Conservation (phyloP, 345 rosid genomes). For the Acer negundo region DNA sequence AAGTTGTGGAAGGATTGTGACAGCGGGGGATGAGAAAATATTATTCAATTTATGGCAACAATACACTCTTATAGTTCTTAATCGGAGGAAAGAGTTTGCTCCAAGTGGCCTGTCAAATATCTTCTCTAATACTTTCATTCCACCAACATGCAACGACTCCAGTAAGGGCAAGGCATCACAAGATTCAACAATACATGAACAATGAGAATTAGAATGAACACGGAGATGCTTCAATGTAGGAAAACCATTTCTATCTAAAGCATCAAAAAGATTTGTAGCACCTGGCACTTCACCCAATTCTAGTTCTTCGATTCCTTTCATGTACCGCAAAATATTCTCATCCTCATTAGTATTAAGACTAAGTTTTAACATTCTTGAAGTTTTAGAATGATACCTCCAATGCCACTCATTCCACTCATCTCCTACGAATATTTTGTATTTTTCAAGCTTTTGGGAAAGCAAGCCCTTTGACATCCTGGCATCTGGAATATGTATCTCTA, state of each 20-base stretch:
- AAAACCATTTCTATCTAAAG: conserved; percentile 4
- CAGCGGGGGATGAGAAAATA: neutral
- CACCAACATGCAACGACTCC: neutral
- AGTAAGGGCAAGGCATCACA: neutral
- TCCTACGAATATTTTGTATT: neutral
- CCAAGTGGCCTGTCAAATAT: too few relatives aligned
- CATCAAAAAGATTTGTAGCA: neutral
- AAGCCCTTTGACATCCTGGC: neutral
- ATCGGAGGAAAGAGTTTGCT: neutral
- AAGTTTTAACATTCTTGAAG: neutral
- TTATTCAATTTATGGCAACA: neutral
- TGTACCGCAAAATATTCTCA: neutral
- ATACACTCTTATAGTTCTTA: neutral
- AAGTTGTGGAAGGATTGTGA: neutral
- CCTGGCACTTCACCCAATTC: conserved; percentile 8
- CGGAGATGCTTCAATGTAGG: conserved; percentile 11
- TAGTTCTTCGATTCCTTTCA: neutral
- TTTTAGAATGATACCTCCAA: too few relatives aligned
- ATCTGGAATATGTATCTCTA: conserved; percentile 12
- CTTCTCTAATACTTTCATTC: too few relatives aligned
- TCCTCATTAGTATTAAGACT: neutral
- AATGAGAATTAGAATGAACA: neutral
- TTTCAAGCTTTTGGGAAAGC: neutral
- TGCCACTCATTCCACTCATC: neutral
- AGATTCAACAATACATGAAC: neutral